These are phyloP conservation scores for Lolium rigidum DNA, from an alignment of 176 grass and related monocot species.

Conservation along the genomic window DNA sequence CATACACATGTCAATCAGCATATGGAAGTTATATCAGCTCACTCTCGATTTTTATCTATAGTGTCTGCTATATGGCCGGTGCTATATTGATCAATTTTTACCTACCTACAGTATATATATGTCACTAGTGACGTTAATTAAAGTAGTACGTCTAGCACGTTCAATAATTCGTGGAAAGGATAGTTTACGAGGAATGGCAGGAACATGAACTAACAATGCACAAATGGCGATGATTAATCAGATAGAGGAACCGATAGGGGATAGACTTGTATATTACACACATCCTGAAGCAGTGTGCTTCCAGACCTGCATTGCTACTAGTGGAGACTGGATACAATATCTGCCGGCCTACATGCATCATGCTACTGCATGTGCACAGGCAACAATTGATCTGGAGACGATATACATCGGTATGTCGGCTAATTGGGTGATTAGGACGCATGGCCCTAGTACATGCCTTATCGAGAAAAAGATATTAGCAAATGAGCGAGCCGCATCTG, in stretches of 20 bases:
- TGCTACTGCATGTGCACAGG: constrained; percentile 18
- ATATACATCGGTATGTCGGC: neutral
- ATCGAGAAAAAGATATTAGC: neutral
- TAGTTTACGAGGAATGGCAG: constrained; percentile 38
- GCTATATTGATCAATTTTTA: neutral
- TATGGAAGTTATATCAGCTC: neutral
- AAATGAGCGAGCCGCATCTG: neutral
- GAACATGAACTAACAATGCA: constrained; percentile 25
- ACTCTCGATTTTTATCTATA: neutral
- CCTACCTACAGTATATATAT: neutral
- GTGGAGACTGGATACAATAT: neutral
- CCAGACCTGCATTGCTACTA: constrained; percentile 1
- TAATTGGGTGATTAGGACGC: constrained; percentile 8
- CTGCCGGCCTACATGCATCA: neutral
- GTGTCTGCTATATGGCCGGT: neutral
- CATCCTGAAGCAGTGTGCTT: neutral
- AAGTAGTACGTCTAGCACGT: neutral
- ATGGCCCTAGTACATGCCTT: constrained; percentile 13
- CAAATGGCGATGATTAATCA: constrained; percentile 4
- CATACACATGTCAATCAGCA: neutral
- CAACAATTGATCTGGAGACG: neutral
- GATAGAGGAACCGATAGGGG: neutral
- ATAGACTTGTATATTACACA: constrained; percentile 30
- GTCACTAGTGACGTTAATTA: constrained; percentile 31
- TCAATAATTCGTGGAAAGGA: constrained; percentile 8